Base-by-base conservation (phyloP, 2,329 filamentous ascomycete species). In the Fusarium heterosporum region DNA sequence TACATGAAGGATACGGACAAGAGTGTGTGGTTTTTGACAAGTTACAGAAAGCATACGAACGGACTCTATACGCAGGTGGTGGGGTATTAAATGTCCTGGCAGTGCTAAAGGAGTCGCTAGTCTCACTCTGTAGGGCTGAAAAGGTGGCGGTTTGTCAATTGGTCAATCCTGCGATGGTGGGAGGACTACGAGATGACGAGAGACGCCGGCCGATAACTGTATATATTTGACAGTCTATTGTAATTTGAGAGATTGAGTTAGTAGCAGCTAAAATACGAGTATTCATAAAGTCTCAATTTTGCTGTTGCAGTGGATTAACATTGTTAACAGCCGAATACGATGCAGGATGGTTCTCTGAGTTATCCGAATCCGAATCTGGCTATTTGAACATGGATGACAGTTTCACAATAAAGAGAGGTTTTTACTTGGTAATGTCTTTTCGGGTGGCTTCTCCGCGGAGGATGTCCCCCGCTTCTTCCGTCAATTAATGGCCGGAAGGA, bases 1-100 rank as follows among this genome's bases (percentile, higher is more conserved):
- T 90, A 19, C 89, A 92, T 73, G 85, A 87, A 64, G 87, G 82
- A 1, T 67, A 73, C 10, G 78, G 79, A 2, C 62, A 65, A 16
- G 78, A 81, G 47, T 61, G 57, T 51, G 38, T 74, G 12, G 55
- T 50, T 4, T 78, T 76, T 40, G 74, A 79, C 48, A 39, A 19
- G 16, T n/a, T 77, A 13, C 75, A 74, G 65, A 43, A 51, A 19
- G 64, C 67, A 25, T 77, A 73, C 34, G 45, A 69, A 22, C 22
- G 38, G 25, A 29, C 52, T 13, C 43, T 63, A 16, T n/a, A 8
- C 10, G 50, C 28, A 40, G 34, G 25, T 26, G 28, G 30, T 29
- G 49, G 49, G 16, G 40, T 52, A 10, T 41, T 43, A 17, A 65
- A 55, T 30, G 25, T 55, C n/a, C 17, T 66, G 34, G 17, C 19